Evolutionary conservation across 1,139 yeast species (phyloP).

Genomic region (Yamadazyma songkhlaensis): DNA sequence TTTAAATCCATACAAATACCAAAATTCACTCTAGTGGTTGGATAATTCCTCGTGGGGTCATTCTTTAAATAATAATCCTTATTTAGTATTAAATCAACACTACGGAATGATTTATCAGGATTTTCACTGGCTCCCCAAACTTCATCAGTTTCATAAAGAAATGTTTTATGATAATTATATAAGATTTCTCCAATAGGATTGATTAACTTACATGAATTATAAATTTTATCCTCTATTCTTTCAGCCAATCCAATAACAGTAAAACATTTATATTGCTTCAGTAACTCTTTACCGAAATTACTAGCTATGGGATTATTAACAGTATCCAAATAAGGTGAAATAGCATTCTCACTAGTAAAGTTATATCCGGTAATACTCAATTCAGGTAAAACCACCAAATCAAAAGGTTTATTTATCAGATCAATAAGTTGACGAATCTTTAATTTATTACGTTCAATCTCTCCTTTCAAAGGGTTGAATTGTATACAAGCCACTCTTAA

Average conservation of each 20-base stretch:
- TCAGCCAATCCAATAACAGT: constrained; percentile 88
- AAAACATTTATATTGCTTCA: constrained; percentile 54
- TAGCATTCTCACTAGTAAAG: constrained; percentile 49
- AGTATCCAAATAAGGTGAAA: constrained; percentile 59
- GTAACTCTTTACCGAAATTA: constrained; percentile 55
- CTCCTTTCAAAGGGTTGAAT: constrained; percentile 63
- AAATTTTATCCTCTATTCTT: constrained; percentile 34
- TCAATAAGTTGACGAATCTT: not conserved
- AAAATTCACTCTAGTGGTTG: constrained; percentile 40
- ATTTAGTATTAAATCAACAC: constrained; percentile 36
- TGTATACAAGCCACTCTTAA: constrained; percentile 65
- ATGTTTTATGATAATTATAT: constrained; percentile 73
- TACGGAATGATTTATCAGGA: constrained; percentile 47
- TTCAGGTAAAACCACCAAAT: constrained; percentile 77
- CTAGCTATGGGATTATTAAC: constrained; percentile 36
- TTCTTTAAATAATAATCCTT: constrained; percentile 21
- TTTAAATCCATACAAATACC: constrained; percentile 97
- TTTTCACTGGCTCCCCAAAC: constrained; percentile 78
- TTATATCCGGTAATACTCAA: constrained; percentile 85
- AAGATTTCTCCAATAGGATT: constrained; percentile 56
- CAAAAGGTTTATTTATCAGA: constrained; percentile 26
- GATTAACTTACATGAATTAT: constrained; percentile 72
- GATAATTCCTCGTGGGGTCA: not conserved
- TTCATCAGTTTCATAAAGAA: constrained; percentile 77
- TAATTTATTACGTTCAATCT: constrained; percentile 49